Evolutionary conservation across 1,284 basidiomycete genomes (phyloP).

Genomic region (Apiotrichum mycotoxinovorans): DNA sequence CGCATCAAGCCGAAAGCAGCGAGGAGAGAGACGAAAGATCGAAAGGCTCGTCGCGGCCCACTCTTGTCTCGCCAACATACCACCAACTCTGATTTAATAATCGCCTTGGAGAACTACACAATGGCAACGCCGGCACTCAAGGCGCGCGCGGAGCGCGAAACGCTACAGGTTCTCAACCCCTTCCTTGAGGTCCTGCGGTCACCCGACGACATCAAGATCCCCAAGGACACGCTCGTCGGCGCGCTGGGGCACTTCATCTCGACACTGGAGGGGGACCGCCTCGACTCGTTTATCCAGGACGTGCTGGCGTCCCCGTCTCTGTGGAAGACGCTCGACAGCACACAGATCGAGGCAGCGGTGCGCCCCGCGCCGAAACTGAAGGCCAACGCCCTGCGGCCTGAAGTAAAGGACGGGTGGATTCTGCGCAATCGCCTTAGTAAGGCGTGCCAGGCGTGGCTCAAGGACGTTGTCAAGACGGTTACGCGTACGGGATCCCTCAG

Average conservation of each 20-base stretch:
- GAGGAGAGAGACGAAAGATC: no score
- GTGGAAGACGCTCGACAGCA: conserved; percentile 17
- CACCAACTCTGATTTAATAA: background rate
- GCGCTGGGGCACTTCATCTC: conserved; percentile 41
- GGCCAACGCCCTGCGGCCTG: conserved; percentile 7
- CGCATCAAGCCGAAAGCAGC: no score
- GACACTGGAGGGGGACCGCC: conserved; percentile 18
- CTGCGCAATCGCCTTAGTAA: conserved; percentile 13
- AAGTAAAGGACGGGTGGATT: conserved; percentile 15
- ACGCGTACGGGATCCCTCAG: conserved; percentile 4
- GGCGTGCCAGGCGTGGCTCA: conserved; percentile 14
- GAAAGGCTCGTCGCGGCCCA: no score
- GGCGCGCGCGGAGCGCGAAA: conserved; percentile 5
- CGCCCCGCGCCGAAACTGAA: conserved; percentile 3
- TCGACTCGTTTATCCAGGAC: conserved; percentile 22
- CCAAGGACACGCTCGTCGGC: conserved; percentile 30
- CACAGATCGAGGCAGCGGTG: conserved; percentile 7
- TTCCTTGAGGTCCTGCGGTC: conserved; percentile 29
- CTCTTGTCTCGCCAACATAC: background rate
- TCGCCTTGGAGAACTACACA: background rate
- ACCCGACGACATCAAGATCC: conserved; percentile 21
- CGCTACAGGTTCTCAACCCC: conserved; percentile 23
- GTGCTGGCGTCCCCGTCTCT: conserved; percentile 26
- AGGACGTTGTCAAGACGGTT: conserved; percentile 1
- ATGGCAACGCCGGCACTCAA: background rate